A percentile compares a stretch with the other conserved stretches of the same genome.
Evolutionary conservation across 106 monocot genomes (phyloP).

Genomic region (Phalaenopsis aphrodite): DNA sequence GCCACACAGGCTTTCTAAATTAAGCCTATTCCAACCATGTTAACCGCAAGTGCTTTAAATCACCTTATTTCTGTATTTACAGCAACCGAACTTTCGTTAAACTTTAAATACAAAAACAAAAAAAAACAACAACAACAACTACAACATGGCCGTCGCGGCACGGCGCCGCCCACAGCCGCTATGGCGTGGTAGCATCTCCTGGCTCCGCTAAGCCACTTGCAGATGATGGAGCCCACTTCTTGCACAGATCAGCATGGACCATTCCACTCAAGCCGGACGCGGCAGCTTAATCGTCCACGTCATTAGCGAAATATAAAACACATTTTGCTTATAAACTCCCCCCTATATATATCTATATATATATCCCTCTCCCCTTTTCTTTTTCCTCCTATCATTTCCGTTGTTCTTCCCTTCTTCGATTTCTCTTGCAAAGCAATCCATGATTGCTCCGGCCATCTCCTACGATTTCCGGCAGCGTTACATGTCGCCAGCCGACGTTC

Average conservation of each 20-base stretch:
- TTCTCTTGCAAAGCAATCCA: not conserved
- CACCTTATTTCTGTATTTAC: not conserved
- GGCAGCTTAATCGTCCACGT: slow-evolving; percentile 2
- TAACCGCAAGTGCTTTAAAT: not conserved
- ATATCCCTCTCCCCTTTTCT: not conserved
- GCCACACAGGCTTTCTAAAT: not conserved
- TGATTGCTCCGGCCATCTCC: not conserved
- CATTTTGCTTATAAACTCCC: not conserved
- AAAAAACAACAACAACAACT: not conserved
- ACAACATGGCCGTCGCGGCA: not conserved
- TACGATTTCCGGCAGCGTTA: not conserved
- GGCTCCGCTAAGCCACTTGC: not conserved
- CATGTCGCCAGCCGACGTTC: not conserved
- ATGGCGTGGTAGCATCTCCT: not conserved
- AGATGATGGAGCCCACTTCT: not conserved
- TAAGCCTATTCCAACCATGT: not conserved
- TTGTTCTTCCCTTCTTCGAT: not conserved
- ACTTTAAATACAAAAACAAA: not conserved
- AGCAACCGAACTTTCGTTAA: not conserved
- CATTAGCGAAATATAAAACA: not conserved
- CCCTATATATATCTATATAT: not conserved
- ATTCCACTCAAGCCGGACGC: not conserved
- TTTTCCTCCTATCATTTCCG: not conserved
- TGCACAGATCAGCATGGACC: not conserved
- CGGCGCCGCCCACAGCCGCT: not conserved